Evolutionary conservation across 768 basidiomycete genomes (phyloP).

Genomic region (Podaxis carcinomalis): DNA sequence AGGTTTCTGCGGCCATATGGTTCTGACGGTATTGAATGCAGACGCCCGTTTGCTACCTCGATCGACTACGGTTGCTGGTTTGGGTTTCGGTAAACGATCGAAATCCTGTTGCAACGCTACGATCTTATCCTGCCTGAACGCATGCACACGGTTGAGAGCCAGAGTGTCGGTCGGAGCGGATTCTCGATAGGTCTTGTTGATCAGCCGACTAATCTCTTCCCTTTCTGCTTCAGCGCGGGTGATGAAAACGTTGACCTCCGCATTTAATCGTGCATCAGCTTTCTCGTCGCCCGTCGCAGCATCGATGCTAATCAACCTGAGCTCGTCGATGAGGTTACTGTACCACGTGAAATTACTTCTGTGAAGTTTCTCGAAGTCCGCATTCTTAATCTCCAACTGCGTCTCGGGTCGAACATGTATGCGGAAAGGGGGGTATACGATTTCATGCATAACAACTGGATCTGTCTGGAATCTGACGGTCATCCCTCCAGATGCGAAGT

Average conservation of each 20-base stretch:
- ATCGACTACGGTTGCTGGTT: slow-evolving; percentile 44
- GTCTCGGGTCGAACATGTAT: slow-evolving; percentile 85
- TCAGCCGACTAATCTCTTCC: slow-evolving; percentile 64
- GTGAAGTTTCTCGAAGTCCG: slow-evolving; percentile 79
- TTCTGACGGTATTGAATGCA: slow-evolving; percentile 64
- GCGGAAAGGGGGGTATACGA: slow-evolving; percentile 84
- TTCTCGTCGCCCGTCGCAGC: slow-evolving; percentile 78
- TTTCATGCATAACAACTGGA: slow-evolving; percentile 75
- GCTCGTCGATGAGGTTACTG: slow-evolving; percentile 66
- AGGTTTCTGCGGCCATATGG: slow-evolving; percentile 66
- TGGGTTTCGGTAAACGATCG: slow-evolving; percentile 75
- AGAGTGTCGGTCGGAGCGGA: slow-evolving; percentile 82
- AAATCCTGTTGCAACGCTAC: slow-evolving; percentile 97
- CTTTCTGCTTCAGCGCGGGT: slow-evolving; percentile 70
- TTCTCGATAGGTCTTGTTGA: slow-evolving; percentile 78
- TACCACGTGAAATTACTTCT: slow-evolving; percentile 74
- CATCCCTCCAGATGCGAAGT: slow-evolving; percentile 81
- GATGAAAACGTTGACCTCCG: slow-evolving; percentile 65
- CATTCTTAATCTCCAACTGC: slow-evolving; percentile 86
- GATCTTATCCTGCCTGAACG: slow-evolving; percentile 86
- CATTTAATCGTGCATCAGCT: slow-evolving; percentile 55
- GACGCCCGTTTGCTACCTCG: slow-evolving; percentile 52
- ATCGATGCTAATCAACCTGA: slow-evolving; percentile 73
- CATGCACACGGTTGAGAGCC: slow-evolving; percentile 80
- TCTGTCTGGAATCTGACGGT: slow-evolving; percentile 88